Conservation (phyloP, 805 yeast genomes). For the Barnettozyma botsteinii region DNA sequence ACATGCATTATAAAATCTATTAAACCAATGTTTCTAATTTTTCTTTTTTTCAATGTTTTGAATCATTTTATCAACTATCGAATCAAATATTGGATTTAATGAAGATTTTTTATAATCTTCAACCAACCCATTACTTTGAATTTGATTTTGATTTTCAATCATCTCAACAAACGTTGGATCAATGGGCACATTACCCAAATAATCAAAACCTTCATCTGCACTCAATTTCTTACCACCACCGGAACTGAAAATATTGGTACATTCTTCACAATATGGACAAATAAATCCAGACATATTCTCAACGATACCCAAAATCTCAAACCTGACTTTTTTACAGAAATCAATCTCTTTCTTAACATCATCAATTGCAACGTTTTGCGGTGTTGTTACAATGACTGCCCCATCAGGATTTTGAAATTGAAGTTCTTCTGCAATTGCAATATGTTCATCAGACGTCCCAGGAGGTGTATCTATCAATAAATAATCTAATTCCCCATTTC, state of each 20-base stretch:
- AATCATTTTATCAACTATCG: conserved; percentile 35
- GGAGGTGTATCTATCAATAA: conserved; percentile 96
- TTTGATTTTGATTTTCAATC: conserved; percentile 55
- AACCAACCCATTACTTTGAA: conserved; percentile 26
- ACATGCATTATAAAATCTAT: background rate
- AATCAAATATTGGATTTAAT: conserved; percentile 36
- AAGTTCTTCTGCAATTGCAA: conserved; percentile 90
- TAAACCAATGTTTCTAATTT: background rate
- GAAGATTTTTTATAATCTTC: conserved; percentile 32
- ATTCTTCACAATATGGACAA: conserved; percentile 90
- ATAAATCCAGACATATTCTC: conserved; percentile 97
- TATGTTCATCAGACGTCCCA: conserved; percentile 97
- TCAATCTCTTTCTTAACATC: conserved; percentile 93
- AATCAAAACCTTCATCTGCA: conserved; percentile 52
- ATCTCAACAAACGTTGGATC: conserved; percentile 87
- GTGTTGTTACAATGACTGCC: conserved; percentile 93
- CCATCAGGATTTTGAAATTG: conserved; percentile 73
- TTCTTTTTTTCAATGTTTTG: conserved; percentile 21
- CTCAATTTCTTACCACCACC: conserved; percentile 87
- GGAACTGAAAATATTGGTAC: conserved; percentile 84
- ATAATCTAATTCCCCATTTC: conserved; percentile 41
- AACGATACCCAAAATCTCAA: conserved; percentile 75
- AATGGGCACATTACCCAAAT: conserved; percentile 85
- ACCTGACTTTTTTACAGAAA: conserved; percentile 81
- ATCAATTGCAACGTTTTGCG: conserved; percentile 87